These are phyloP conservation scores for Zymoseptoria brevis DNA, from an alignment of 2,329 filamentous ascomycete species.

Conservation along the genomic window DNA sequence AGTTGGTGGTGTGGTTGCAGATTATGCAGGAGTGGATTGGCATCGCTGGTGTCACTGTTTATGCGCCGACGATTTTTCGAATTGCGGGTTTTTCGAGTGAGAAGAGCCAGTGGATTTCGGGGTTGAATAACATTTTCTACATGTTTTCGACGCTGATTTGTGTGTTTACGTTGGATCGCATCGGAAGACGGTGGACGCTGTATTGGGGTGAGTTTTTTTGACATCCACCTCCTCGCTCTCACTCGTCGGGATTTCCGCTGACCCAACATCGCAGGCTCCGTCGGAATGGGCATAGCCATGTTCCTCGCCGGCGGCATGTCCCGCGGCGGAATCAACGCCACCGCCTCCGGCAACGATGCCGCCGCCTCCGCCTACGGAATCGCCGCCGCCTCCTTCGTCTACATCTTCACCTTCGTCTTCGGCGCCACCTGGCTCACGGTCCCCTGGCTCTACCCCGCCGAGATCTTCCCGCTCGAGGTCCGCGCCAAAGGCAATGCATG, in stretches of 20 bases:
- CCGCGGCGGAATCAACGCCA: slow-evolving; percentile 22
- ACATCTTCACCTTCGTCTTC: slow-evolving; percentile 58
- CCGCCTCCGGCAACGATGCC: slow-evolving; percentile 15
- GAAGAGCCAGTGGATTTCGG: slow-evolving; percentile 36
- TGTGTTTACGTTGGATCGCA: slow-evolving; percentile 30
- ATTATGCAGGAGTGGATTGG: slow-evolving; percentile 30
- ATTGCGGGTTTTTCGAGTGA: slow-evolving; percentile 28
- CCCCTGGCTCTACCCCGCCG: slow-evolving; percentile 47
- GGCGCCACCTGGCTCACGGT: slow-evolving; percentile 56
- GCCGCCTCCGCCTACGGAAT: slow-evolving; percentile 19
- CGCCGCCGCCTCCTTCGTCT: slow-evolving; percentile 63
- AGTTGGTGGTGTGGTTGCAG: slow-evolving; percentile 35
- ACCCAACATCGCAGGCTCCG: too few relatives aligned
- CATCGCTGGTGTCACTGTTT: slow-evolving; percentile 30
- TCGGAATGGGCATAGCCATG: slow-evolving; percentile 29
- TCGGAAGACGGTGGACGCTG: slow-evolving; percentile 28
- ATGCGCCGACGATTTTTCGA: slow-evolving; percentile 29
- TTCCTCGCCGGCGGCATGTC: slow-evolving; percentile 29
- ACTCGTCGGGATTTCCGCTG: too few relatives aligned
- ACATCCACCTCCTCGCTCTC: too few relatives aligned
- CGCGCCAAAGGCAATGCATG: slow-evolving; percentile 68
- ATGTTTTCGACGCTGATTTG: slow-evolving; percentile 30
- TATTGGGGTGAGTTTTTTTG: slow-evolving; percentile 29
- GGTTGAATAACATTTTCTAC: slow-evolving; percentile 34
- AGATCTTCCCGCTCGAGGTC: slow-evolving; percentile 65